Percentiles rank a stretch among this genome's conserved stretches.
phyloP scores from a whole-genome alignment of 2,329 filamentous ascomycete species.

The Penicillium sp. region DNA sequence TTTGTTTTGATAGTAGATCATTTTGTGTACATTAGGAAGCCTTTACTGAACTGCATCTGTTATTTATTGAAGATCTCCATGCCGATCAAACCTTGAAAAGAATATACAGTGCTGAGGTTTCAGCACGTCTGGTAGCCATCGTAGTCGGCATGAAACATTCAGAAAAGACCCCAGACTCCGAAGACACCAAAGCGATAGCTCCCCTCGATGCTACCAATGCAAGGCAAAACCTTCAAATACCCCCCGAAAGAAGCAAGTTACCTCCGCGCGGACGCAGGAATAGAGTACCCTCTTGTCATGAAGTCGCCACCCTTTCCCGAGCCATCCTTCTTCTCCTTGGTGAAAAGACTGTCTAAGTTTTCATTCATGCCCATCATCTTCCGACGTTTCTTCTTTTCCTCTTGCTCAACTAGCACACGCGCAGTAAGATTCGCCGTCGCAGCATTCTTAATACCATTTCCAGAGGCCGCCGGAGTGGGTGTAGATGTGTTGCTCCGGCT shows the following conservation, averaged over 20 bases:
- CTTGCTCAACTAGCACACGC: constrained; percentile 82
- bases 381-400: constrained; percentile 72
- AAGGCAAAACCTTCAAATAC: too few species aligned
- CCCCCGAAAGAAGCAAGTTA: constrained; percentile 26
- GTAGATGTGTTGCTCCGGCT: constrained; percentile 35
- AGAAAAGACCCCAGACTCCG: background rate
- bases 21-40: constrained; percentile 29
- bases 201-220: too few species aligned
- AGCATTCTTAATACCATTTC: constrained; percentile 76
- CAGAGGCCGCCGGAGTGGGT: constrained; percentile 30
- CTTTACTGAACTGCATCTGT: constrained; percentile 14
- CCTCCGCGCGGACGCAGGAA: constrained; percentile 46
- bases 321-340: constrained; percentile 43
- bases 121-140: too few species aligned
- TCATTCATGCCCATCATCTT: constrained; percentile 64
- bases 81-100: too few species aligned
- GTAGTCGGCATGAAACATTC: too few species aligned
- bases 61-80: too few species aligned
- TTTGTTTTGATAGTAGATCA: constrained; percentile 16
- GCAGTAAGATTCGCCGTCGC: constrained; percentile 81
- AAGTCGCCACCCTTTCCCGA: constrained; percentile 51
- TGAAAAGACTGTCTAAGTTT: constrained; percentile 56
- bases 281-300: constrained; percentile 58
- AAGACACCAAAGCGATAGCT: background rate
- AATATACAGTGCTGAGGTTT: too few species aligned